These are phyloP conservation scores for Globisporangium spinosum DNA, from an alignment of 352 stramenopile species.

Conservation along the genomic window DNA sequence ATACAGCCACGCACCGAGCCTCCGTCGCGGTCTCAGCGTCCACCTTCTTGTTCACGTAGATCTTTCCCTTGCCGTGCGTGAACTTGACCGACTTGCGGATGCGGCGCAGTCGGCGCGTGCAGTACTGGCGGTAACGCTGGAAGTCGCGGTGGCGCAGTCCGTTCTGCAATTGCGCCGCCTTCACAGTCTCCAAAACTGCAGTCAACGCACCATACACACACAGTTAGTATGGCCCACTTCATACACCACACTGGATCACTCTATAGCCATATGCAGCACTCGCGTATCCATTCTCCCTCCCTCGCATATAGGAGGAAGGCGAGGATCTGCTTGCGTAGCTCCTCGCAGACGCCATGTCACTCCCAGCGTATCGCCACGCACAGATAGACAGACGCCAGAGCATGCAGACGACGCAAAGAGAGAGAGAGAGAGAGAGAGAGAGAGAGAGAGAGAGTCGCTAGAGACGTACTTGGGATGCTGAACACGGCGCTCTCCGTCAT, in stretches of 20 bases:
- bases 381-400: background rate
- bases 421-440: background rate
- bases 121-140: constrained; percentile 91
- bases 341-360: constrained; percentile 5
- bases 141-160: constrained; percentile 89
- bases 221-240: background rate
- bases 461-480: constrained; percentile 42
- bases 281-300: background rate
- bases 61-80: constrained; percentile 84
- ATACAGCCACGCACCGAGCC: constrained; percentile 31
- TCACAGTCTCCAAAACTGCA: constrained; percentile 83
- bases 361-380: background rate
- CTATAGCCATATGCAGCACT: background rate
- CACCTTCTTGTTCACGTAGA: constrained; percentile 82
- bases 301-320: background rate
- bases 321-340: background rate
- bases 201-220: background rate
- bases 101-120: constrained; percentile 76
- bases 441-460: background rate
- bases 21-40: constrained; percentile 73
- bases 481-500: constrained; percentile 28
- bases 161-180: constrained; percentile 88
- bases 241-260: background rate
- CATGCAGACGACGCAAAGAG: background rate
- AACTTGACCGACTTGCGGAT: constrained; percentile 89